Conservation (phyloP, 2,329 filamentous ascomycete species). For the Colletotrichum filicis region DNA sequence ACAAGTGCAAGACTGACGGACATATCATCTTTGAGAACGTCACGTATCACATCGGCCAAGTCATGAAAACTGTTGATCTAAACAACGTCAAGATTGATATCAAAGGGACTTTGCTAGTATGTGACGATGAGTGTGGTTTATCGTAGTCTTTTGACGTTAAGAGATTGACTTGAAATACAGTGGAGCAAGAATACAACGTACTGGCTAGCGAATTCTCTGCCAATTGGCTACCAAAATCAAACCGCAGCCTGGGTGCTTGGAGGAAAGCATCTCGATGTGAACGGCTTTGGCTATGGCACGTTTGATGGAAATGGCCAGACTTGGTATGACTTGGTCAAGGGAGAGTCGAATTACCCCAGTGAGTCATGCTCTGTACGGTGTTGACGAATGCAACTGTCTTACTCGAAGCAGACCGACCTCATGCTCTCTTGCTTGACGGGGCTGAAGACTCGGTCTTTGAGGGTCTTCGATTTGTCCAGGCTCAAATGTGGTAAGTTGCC, state of each 20-base stretch:
- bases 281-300: too few relatives aligned
- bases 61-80: constrained; percentile 14
- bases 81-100: constrained; percentile 12
- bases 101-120: neutral
- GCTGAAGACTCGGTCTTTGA: constrained; percentile 53
- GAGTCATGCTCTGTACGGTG: neutral
- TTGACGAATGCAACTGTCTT: neutral
- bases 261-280: too few relatives aligned
- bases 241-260: constrained; percentile 8
- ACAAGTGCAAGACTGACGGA: too few relatives aligned
- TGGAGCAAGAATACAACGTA: constrained; percentile 13
- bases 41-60: neutral
- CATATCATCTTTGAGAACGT: neutral
- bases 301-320: neutral
- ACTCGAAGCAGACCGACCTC: neutral
- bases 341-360: neutral
- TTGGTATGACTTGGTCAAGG: constrained; percentile 23
- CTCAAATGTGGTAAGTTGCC: constrained; percentile 62
- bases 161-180: too few relatives aligned
- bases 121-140: too few relatives aligned
- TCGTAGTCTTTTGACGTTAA: too few relatives aligned
- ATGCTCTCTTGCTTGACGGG: neutral
- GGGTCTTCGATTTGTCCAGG: constrained; percentile 61
- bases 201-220: constrained; percentile 8
- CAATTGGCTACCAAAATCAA: constrained; percentile 15